Evolutionary conservation across 208 protist genomes (phyloP).

Genomic region (Leishmania major): DNA sequence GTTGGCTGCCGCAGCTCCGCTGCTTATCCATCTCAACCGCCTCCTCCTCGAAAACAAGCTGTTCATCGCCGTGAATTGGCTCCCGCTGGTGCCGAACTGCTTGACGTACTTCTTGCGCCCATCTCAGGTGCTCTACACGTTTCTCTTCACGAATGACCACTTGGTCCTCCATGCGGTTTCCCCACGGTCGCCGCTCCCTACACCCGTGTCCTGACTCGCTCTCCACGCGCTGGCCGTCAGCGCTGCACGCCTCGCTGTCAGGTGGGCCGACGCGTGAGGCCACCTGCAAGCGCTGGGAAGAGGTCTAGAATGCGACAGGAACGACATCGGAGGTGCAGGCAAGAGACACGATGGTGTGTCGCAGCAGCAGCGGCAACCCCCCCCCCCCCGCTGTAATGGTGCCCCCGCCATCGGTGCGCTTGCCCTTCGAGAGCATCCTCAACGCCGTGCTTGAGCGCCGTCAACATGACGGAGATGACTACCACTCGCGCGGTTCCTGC

Average conservation of each 20-base stretch:
- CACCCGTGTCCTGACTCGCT: neutral
- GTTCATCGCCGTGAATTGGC: slow-evolving; percentile 39
- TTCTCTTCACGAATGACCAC: slow-evolving; percentile 54
- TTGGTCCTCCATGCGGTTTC: slow-evolving; percentile 43
- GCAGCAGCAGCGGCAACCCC: neutral
- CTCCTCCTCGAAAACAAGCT: slow-evolving; percentile 35
- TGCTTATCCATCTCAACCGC: slow-evolving; percentile 32
- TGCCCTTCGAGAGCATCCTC: neutral
- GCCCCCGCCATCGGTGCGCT: neutral
- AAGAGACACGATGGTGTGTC: neutral
- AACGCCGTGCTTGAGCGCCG: neutral
- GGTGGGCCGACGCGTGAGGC: neutral
- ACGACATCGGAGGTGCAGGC: neutral
- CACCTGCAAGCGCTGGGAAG: neutral
- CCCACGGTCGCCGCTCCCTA: slow-evolving; percentile 23
- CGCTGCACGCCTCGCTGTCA: neutral
- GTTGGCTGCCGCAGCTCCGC: slow-evolving; percentile 14
- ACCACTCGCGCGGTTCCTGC: neutral
- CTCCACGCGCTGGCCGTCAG: neutral
- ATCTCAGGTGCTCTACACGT: slow-evolving; percentile 68
- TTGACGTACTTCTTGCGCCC: slow-evolving; percentile 59
- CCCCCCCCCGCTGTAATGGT: neutral
- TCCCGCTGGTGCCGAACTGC: slow-evolving; percentile 61
- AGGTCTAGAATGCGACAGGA: neutral
- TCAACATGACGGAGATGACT: neutral